A percentile compares a stretch with the other conserved stretches of the same genome.
Evolutionary conservation across 345 rosid genomes (phyloP).

Genomic region (Pugionium cornutum): DNA sequence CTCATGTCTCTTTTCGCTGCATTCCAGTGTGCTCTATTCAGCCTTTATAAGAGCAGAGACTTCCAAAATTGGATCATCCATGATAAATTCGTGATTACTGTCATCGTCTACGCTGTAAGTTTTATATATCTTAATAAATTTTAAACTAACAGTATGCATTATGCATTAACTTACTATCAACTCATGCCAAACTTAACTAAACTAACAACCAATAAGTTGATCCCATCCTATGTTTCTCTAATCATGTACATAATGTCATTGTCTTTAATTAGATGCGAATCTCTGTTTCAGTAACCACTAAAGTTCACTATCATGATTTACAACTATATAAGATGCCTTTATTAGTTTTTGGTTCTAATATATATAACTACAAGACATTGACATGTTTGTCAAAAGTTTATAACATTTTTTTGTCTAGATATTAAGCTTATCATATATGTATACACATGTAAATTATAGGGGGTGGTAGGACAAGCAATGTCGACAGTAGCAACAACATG

Average conservation of each 20-base stretch:
- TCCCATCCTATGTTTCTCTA: slow-evolving; percentile 5
- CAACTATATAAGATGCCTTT: too few species aligned
- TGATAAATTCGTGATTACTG: slow-evolving; percentile 46
- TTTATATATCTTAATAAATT: neutral
- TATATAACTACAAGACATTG: neutral
- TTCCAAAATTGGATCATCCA: slow-evolving; percentile 49
- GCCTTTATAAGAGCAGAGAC: slow-evolving; percentile 43
- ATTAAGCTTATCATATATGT: too few species aligned
- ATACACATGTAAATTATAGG: slow-evolving; percentile 44
- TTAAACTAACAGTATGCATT: neutral
- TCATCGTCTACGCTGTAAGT: slow-evolving; percentile 58
- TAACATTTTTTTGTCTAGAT: too few species aligned
- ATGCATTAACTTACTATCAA: too few species aligned
- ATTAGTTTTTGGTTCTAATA: too few species aligned
- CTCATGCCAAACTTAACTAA: too few species aligned
- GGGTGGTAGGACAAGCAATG: slow-evolving; percentile 75
- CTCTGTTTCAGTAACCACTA: slow-evolving; percentile 3
- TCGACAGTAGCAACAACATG: slow-evolving; percentile 74
- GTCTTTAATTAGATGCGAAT: neutral
- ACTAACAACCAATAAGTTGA: slow-evolving; percentile 11
- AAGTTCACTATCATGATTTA: neutral
- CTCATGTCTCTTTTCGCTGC: slow-evolving; percentile 61
- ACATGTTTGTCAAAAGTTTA: slow-evolving; percentile 5
- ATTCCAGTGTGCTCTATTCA: slow-evolving; percentile 56
- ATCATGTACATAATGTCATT: neutral